Evolutionary conservation across 1,284 basidiomycete species (phyloP).

Genomic region (Boletus mariae): DNA sequence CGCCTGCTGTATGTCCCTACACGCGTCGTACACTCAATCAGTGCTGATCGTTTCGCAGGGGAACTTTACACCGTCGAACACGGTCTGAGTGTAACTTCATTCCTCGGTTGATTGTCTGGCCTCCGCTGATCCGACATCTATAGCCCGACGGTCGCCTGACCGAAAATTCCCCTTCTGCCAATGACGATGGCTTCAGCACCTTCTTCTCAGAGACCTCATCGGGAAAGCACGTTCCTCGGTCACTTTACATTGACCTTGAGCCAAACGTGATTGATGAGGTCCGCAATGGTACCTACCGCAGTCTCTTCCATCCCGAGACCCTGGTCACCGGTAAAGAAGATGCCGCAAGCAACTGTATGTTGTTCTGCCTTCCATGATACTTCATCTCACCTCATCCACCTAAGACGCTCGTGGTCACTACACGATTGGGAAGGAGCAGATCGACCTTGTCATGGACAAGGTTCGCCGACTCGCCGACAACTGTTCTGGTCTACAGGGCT

Average conservation of each 20-base stretch:
- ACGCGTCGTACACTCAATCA: slow-evolving; percentile 15
- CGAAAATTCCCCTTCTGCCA: slow-evolving; percentile 66
- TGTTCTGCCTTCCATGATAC: neutral
- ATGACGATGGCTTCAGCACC: slow-evolving; percentile 94
- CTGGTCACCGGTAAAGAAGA: slow-evolving; percentile 99
- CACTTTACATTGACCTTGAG: slow-evolving; percentile 96
- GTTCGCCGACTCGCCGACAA: slow-evolving; percentile 96
- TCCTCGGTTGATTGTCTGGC: neutral
- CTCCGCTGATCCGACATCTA: slow-evolving; percentile 15
- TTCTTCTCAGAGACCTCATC: slow-evolving; percentile 93
- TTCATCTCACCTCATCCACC: neutral
- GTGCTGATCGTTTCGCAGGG: slow-evolving; percentile 52
- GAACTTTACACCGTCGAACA: slow-evolving; percentile 98
- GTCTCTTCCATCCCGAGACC: slow-evolving; percentile 99
- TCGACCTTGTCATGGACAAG: slow-evolving; percentile 92
- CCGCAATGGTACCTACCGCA: slow-evolving; percentile 90
- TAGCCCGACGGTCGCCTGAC: slow-evolving; percentile 82
- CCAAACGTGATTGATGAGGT: slow-evolving; percentile 98
- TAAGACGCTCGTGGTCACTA: slow-evolving; percentile 96
- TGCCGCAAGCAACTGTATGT: slow-evolving; percentile 96
- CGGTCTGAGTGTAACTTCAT: slow-evolving; percentile 78
- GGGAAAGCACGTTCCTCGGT: slow-evolving; percentile 97
- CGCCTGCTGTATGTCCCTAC: slow-evolving; percentile 76
- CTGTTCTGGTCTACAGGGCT: slow-evolving; percentile 97
- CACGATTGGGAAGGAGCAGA: slow-evolving; percentile 96